phyloP scores from a whole-genome alignment of 108 stramenopile genomes.

The Pseudonitzschia multiseries region DNA sequence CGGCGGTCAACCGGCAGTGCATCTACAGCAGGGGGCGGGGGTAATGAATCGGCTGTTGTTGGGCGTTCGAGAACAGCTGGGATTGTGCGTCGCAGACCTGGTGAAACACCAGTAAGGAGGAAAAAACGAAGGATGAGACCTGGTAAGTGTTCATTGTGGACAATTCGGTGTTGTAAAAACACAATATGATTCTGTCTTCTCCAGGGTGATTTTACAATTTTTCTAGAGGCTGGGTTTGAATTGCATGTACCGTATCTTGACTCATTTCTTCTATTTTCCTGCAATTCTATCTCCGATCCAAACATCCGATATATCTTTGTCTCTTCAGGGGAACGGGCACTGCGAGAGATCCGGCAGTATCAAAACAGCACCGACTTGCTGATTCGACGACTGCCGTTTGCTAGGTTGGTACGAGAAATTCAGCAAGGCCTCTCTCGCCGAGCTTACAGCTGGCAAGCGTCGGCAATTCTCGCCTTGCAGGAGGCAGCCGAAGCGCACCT shows the following conservation, averaged over 20 bases:
- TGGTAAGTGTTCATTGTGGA: slow-evolving; percentile 26
- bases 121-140: slow-evolving; percentile 64
- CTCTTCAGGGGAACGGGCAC: slow-evolving; percentile 76
- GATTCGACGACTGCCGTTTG: slow-evolving; percentile 94
- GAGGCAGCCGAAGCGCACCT: slow-evolving; percentile 94
- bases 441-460: slow-evolving; percentile 90
- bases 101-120: slow-evolving; percentile 24
- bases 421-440: slow-evolving; percentile 55
- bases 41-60: slow-evolving; percentile 17
- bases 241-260: background rate
- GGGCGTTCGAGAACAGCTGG: slow-evolving; percentile 20
- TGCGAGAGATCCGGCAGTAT: slow-evolving; percentile 92
- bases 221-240: background rate
- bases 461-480: slow-evolving; percentile 94
- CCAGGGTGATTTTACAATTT: background rate
- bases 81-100: slow-evolving; percentile 8
- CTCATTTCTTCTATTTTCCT: background rate
- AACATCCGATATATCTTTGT: background rate
- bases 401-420: slow-evolving; percentile 88
- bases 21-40: slow-evolving; percentile 6
- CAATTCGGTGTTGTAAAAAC: background rate
- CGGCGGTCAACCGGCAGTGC: slow-evolving; percentile 9
- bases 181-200: background rate
- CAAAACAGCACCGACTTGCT: slow-evolving; percentile 92
- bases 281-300: background rate